Evolutionary conservation across 148 eudicot species (phyloP).

Genomic region (Rhododendron ovatum): DNA sequence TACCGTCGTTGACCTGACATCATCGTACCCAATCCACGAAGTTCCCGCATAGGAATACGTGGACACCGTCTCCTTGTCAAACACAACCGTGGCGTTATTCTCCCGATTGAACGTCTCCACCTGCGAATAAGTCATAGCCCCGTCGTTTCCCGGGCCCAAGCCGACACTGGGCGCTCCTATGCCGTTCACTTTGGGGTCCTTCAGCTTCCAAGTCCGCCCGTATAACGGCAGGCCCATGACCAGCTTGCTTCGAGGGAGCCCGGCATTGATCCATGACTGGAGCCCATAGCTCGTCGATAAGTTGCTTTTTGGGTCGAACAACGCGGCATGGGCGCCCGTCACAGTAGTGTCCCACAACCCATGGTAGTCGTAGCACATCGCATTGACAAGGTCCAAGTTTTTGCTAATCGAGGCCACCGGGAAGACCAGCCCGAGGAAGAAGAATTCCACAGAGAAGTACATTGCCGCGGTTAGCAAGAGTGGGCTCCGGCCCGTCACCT

Average conservation of each 20-base stretch:
- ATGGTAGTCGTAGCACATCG: slow-evolving; percentile 44
- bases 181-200: slow-evolving; percentile 20
- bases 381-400: slow-evolving; percentile 47
- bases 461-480: slow-evolving; percentile 44
- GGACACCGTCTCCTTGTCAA: slow-evolving; percentile 32
- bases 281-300: slow-evolving; percentile 48
- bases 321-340: slow-evolving; percentile 40
- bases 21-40: slow-evolving; percentile 52
- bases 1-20: slow-evolving; percentile 18
- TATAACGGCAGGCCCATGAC: slow-evolving; percentile 52
- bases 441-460: slow-evolving; percentile 30
- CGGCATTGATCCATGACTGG: slow-evolving; percentile 37
- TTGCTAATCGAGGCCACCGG: slow-evolving; percentile 25
- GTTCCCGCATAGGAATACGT: slow-evolving; percentile 32
- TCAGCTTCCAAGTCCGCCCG: slow-evolving; percentile 48
- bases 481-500: slow-evolving; percentile 12
- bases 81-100: slow-evolving; percentile 36
- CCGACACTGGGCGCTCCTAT: slow-evolving; percentile 36
- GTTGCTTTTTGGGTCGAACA: slow-evolving; percentile 34
- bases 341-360: slow-evolving; percentile 36
- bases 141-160: slow-evolving; percentile 34
- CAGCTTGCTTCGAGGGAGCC: slow-evolving; percentile 12
- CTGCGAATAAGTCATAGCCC: slow-evolving; percentile 19
- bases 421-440: slow-evolving; percentile 13
- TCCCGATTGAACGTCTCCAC: slow-evolving; percentile 25